Percentiles rank a stretch among this genome's conserved stretches.
Conservation (phyloP, 805 yeast species). For the Spathaspora passalidarum region DNA sequence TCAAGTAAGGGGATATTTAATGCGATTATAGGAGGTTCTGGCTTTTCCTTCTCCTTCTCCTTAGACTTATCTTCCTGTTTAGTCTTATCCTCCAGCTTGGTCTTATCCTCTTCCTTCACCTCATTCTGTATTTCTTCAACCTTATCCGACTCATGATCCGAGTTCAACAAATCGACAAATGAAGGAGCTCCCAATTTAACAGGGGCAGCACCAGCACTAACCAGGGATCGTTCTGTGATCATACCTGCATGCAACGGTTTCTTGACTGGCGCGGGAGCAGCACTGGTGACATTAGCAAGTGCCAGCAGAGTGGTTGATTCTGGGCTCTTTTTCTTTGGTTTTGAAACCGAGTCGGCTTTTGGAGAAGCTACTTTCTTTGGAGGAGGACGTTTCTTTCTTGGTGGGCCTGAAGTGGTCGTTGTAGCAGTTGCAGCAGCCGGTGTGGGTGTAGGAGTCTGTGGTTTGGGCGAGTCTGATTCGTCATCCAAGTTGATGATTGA, state of each 20-base stretch:
- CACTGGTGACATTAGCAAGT: constrained; percentile 8
- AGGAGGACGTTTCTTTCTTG: constrained; percentile 14
- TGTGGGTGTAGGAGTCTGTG: constrained; percentile 10
- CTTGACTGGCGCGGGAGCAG: not conserved
- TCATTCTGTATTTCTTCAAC: constrained; percentile 4
- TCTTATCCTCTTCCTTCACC: constrained; percentile 5
- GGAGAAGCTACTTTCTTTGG: constrained; percentile 16
- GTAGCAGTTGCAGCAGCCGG: constrained; percentile 7
- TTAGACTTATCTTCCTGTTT: constrained; percentile 11
- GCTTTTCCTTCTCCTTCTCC: constrained; percentile 16
- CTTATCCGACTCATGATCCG: constrained; percentile 11
- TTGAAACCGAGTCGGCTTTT: constrained; percentile 1
- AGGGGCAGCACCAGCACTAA: constrained; percentile 8
- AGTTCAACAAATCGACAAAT: constrained; percentile 16
- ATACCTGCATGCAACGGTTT: constrained; percentile 13
- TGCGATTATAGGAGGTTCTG: constrained; percentile 48
- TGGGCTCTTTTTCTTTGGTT: constrained; percentile 1
- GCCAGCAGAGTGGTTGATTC: constrained; percentile 3
- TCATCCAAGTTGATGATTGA: constrained; percentile 40
- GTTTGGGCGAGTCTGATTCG: constrained; percentile 13
- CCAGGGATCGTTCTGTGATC: constrained; percentile 15
- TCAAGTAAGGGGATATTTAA: constrained; percentile 51
- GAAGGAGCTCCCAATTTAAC: constrained; percentile 21
- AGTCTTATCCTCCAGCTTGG: constrained; percentile 8
- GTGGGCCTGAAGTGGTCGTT: too few relatives aligned